phyloP scores from a whole-genome alignment of 2,329 filamentous ascomycete species.

The Metarhizium robertsii region DNA sequence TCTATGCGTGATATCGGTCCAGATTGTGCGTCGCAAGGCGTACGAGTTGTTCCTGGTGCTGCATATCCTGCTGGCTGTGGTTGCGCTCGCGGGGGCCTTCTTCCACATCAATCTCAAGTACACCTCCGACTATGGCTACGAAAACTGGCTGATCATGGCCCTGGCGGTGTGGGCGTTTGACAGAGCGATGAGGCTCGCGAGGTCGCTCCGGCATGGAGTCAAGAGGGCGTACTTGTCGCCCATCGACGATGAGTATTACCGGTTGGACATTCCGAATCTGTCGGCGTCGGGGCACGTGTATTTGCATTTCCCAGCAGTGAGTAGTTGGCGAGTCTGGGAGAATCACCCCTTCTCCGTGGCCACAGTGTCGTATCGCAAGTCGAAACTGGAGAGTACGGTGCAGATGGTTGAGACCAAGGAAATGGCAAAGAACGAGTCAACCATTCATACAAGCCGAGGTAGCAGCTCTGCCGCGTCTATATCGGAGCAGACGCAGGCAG shows the following conservation, averaged over 20 bases:
- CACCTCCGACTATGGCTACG: conserved; percentile 33
- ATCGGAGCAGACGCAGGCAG: not conserved
- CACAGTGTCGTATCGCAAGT: not conserved
- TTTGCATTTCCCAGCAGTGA: conserved; percentile 5
- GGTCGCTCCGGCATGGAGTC: no score
- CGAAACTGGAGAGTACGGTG: not conserved
- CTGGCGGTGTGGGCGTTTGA: conserved; percentile 18
- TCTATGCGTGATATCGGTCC: no score
- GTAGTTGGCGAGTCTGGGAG: conserved; percentile 19
- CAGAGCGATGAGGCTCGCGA: conserved; percentile 10
- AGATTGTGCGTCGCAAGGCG: conserved; percentile 19
- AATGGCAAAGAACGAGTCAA: not conserved
- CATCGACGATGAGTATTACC: no score
- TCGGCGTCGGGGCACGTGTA: no score
- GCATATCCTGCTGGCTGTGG: conserved; percentile 30
- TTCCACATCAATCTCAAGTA: conserved; percentile 29
- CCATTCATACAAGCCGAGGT: not conserved
- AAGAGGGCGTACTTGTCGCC: no score
- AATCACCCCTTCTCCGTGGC: conserved; percentile 21
- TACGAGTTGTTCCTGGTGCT: conserved; percentile 35
- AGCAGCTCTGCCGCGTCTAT: not conserved
- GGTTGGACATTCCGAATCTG: no score
- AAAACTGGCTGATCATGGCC: conserved; percentile 18
- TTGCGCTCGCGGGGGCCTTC: conserved; percentile 31
- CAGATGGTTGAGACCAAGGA: not conserved